These are phyloP conservation scores for Camellia oleifera DNA, from an alignment of 179 eudicot species.

Conservation along the genomic window DNA sequence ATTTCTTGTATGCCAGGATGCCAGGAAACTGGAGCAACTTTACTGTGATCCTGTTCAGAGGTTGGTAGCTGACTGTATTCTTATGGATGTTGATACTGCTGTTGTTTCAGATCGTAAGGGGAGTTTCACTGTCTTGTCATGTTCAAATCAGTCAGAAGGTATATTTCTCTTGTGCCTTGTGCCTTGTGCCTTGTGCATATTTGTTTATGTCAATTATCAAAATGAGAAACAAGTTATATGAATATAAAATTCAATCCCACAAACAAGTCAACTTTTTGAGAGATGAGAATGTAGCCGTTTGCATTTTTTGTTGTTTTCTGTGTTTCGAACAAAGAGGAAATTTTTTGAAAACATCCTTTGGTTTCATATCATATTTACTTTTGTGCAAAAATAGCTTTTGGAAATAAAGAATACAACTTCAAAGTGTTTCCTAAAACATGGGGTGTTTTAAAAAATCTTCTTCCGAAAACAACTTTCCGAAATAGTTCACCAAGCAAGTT, in stretches of 20 bases:
- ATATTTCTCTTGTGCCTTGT: conserved; percentile 9
- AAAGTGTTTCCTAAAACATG: too few species aligned
- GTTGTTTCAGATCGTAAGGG: conserved; percentile 94
- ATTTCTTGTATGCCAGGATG: conserved; percentile 44
- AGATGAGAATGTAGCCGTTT: neutral
- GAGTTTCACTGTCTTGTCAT: conserved; percentile 72
- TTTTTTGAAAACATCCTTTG: too few species aligned
- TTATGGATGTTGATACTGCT: conserved; percentile 73
- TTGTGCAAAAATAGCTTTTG: too few species aligned
- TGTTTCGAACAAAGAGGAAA: too few species aligned
- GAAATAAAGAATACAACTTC: too few species aligned
- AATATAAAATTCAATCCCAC: neutral
- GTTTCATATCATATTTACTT: too few species aligned
- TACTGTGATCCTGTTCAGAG: conserved; percentile 91
- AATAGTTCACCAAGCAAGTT: too few species aligned
- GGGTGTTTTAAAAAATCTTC: too few species aligned
- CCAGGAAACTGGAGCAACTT: conserved; percentile 76
- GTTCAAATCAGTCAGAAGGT: conserved; percentile 69
- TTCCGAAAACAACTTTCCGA: too few species aligned
- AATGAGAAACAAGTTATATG: neutral
- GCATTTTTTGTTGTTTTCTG: too few species aligned
- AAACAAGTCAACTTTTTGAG: neutral
- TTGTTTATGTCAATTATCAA: neutral
- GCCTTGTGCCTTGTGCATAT: neutral
- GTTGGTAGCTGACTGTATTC: conserved; percentile 89